These are phyloP conservation scores for Fraxinus angustifolia DNA, from an alignment of 305 asterid species.

Conservation along the genomic window DNA sequence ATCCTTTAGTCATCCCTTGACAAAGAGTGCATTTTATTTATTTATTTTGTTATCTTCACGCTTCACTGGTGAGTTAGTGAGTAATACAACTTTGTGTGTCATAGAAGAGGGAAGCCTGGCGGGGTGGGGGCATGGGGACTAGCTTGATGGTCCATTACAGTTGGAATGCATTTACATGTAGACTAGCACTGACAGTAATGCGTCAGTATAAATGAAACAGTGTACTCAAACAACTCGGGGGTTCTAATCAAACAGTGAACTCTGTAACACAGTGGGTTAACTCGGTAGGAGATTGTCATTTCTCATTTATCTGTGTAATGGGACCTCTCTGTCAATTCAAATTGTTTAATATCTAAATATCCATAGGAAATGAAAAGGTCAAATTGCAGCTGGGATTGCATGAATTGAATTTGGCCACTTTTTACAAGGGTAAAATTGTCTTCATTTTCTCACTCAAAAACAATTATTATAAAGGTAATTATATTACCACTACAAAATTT, in stretches of 20 bases:
- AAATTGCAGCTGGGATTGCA: not conserved
- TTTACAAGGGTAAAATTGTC: not conserved
- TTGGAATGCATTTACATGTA: conserved; percentile 5
- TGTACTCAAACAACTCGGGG: not conserved
- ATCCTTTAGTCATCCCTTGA: not conserved
- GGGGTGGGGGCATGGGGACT: not conserved
- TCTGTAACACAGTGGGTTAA: conserved; percentile 16
- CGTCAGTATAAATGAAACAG: not conserved
- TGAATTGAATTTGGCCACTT: not conserved
- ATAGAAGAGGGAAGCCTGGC: not conserved
- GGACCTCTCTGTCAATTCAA: not conserved
- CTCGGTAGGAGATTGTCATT: conserved; percentile 14
- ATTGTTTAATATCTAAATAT: not conserved
- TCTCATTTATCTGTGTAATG: not conserved
- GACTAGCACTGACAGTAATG: conserved; percentile 15
- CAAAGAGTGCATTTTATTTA: not conserved
- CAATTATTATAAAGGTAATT: not conserved
- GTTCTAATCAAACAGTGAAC: not conserved
- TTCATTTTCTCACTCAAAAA: not conserved
- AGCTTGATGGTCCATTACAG: not conserved
- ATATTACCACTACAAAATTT: too few species aligned
- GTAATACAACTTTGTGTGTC: conserved; percentile 1
- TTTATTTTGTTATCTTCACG: conserved; percentile 13
- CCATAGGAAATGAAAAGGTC: not conserved
- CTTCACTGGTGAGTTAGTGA: not conserved